A percentile compares a stretch with the other conserved stretches of the same genome.
Evolutionary conservation across 805 yeast genomes (phyloP).

Genomic region (Lipomyces anomalus): DNA sequence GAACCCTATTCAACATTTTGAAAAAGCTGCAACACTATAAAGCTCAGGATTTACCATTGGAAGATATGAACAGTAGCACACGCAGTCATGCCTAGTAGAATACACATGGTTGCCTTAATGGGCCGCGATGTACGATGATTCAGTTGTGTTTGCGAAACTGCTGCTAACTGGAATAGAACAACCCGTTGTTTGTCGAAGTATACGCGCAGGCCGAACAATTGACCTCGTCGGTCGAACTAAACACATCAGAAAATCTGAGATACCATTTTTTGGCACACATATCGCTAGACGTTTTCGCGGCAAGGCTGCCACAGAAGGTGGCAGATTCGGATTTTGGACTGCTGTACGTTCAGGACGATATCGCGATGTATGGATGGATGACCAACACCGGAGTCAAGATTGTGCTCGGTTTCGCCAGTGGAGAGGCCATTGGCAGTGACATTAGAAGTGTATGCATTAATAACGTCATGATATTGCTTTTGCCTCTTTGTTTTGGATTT

Average conservation of each 20-base stretch:
- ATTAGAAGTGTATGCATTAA: slow-evolving; percentile 28
- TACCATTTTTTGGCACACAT: slow-evolving; percentile 70
- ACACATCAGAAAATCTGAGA: slow-evolving; percentile 44
- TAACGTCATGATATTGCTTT: slow-evolving; percentile 6
- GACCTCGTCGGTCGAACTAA: slow-evolving; percentile 1
- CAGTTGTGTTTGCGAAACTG: neutral
- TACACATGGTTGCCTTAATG: slow-evolving; percentile 21
- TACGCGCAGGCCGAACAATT: slow-evolving; percentile 5
- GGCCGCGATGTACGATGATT: slow-evolving; percentile 17
- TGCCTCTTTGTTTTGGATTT: neutral
- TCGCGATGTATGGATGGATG: slow-evolving; percentile 62
- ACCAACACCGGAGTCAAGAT: slow-evolving; percentile 64
- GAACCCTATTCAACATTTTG: too few relatives aligned
- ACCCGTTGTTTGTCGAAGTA: slow-evolving; percentile 17
- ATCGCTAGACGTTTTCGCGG: slow-evolving; percentile 64
- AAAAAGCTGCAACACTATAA: too few relatives aligned
- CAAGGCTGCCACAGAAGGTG: slow-evolving; percentile 42
- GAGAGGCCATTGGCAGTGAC: slow-evolving; percentile 30
- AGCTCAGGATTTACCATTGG: too few relatives aligned
- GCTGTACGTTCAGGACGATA: slow-evolving; percentile 61
- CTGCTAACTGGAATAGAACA: slow-evolving; percentile 7
- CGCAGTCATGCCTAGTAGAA: slow-evolving; percentile 19
- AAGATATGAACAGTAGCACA: too few relatives aligned
- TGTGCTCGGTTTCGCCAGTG: slow-evolving; percentile 47
- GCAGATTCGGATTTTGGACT: slow-evolving; percentile 39